Evolutionary conservation across 805 yeast genomes (phyloP).

Genomic region (Spathaspora arborariae): DNA sequence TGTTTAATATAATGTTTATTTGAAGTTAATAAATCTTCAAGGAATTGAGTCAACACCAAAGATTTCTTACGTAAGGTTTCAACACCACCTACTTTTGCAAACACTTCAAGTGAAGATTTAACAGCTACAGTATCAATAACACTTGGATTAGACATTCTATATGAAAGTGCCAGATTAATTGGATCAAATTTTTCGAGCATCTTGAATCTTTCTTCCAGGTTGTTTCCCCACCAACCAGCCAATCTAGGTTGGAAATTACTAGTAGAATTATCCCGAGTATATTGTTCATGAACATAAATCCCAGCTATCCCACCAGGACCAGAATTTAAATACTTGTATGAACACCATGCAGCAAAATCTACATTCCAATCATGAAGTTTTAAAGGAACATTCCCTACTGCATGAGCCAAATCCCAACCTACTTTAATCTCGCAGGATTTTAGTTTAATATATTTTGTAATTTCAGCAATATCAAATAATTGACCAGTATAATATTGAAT

Average conservation of each 20-base stretch:
- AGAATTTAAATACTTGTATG: slow-evolving; percentile 84
- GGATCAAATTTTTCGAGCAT: slow-evolving; percentile 81
- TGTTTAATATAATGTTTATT: slow-evolving; percentile 45
- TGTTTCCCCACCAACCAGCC: slow-evolving; percentile 99
- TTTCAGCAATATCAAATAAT: slow-evolving; percentile 66
- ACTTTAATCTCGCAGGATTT: slow-evolving; percentile 43
- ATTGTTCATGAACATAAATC: slow-evolving; percentile 64
- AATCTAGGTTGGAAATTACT: slow-evolving; percentile 54
- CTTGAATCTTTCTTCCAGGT: slow-evolving; percentile 61
- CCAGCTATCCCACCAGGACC: slow-evolving; percentile 97
- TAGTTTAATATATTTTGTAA: slow-evolving; percentile 60
- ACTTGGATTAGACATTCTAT: slow-evolving; percentile 86
- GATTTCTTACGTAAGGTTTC: slow-evolving; percentile 53
- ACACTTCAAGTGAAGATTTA: slow-evolving; percentile 59
- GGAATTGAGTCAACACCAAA: slow-evolving; percentile 50
- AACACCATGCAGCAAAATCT: slow-evolving; percentile 94
- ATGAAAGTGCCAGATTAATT: slow-evolving; percentile 80
- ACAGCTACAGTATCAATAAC: slow-evolving; percentile 80
- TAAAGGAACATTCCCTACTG: slow-evolving; percentile 81
- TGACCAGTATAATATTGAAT: slow-evolving; percentile 94
- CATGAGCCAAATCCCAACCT: slow-evolving; percentile 97
- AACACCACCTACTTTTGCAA: slow-evolving; percentile 63
- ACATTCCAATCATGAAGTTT: slow-evolving; percentile 82
- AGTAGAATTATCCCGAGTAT: slow-evolving; percentile 26
- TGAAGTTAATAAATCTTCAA: slow-evolving; percentile 44